phyloP scores from a whole-genome alignment of 495 filamentous ascomycete genomes.

The Xylaria acuta region DNA sequence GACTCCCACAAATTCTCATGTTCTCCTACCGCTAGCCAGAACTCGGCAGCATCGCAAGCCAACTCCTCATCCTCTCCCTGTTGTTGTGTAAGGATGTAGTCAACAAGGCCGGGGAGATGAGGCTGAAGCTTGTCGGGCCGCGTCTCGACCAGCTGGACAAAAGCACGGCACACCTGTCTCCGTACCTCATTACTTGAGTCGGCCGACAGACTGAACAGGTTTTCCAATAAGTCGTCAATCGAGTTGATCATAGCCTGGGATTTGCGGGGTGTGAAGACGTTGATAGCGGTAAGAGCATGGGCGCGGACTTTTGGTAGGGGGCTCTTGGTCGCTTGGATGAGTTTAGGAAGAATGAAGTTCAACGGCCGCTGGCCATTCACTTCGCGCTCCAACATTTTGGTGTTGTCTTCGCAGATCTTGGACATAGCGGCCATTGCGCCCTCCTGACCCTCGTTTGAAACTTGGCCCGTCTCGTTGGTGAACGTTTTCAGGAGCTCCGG shows the following conservation, averaged over 20 bases:
- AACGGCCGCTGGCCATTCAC: conserved; percentile 86
- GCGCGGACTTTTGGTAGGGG: conserved; percentile 75
- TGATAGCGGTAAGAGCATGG: conserved; percentile 80
- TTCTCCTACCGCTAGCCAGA: conserved; percentile 94
- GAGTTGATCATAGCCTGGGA: conserved; percentile 75
- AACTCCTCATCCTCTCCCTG: conserved; percentile 88
- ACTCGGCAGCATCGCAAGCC: conserved; percentile 93
- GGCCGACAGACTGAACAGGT: conserved; percentile 78
- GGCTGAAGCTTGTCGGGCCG: conserved; percentile 88
- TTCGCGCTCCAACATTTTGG: conserved; percentile 81
- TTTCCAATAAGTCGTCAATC: conserved; percentile 79
- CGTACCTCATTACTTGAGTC: conserved; percentile 81
- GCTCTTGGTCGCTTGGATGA: conserved; percentile 83
- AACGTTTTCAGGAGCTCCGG: conserved; percentile 79
- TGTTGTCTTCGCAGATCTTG: conserved; percentile 97
- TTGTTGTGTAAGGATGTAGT: conserved; percentile 92
- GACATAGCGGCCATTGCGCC: conserved; percentile 90
- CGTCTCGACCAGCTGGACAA: conserved; percentile 90
- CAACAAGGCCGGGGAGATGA: conserved; percentile 86
- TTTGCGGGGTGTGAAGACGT: conserved; percentile 85
- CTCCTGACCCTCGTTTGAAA: conserved; percentile 76
- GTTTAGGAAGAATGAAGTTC: conserved; percentile 86
- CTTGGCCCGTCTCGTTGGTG: conserved; percentile 71
- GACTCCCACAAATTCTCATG: conserved; percentile 75
- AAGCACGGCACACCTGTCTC: conserved; percentile 89